Evolutionary conservation across 345 rosid species (phyloP).

Genomic region (Hypericum perforatum): DNA sequence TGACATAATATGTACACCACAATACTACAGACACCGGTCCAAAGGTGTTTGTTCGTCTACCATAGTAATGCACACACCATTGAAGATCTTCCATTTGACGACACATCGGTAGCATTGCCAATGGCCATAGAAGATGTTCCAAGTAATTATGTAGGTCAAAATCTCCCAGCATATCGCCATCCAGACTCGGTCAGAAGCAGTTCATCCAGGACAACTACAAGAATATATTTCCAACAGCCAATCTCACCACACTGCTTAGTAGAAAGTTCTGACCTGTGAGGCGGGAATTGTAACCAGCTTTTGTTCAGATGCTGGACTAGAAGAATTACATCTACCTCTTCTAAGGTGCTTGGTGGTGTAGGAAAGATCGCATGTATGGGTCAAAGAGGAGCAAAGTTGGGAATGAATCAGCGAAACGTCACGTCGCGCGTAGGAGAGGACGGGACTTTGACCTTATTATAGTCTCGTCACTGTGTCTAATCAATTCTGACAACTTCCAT

Average conservation of each 20-base stretch:
- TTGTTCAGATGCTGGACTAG: not conserved
- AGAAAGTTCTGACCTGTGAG: not conserved
- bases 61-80: slow-evolving; percentile 26
- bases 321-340: slow-evolving; percentile 32
- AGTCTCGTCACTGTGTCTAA: slow-evolving; percentile 17
- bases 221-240: slow-evolving; percentile 27
- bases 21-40: slow-evolving; percentile 15
- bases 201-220: slow-evolving; percentile 20
- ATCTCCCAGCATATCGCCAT: slow-evolving; percentile 21
- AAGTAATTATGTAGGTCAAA: slow-evolving; percentile 22
- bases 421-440: slow-evolving; percentile 16
- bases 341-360: slow-evolving; percentile 15
- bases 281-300: not conserved
- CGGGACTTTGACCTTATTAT: slow-evolving; percentile 15
- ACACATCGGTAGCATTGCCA: slow-evolving; percentile 18
- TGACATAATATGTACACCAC: slow-evolving; percentile 24
- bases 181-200: slow-evolving; percentile 21
- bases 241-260: slow-evolving; percentile 27
- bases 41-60: slow-evolving; percentile 16
- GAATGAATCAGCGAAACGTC: slow-evolving; percentile 12
- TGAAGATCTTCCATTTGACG: slow-evolving; percentile 14
- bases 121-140: slow-evolving; percentile 39
- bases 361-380: not conserved
- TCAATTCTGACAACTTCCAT: slow-evolving; percentile 20
- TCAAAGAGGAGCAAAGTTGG: not conserved